Percentiles rank a stretch among this genome's conserved stretches.
Conservation (phyloP, 2,329 filamentous ascomycete genomes). For the Hansfordia pulvinata region DNA sequence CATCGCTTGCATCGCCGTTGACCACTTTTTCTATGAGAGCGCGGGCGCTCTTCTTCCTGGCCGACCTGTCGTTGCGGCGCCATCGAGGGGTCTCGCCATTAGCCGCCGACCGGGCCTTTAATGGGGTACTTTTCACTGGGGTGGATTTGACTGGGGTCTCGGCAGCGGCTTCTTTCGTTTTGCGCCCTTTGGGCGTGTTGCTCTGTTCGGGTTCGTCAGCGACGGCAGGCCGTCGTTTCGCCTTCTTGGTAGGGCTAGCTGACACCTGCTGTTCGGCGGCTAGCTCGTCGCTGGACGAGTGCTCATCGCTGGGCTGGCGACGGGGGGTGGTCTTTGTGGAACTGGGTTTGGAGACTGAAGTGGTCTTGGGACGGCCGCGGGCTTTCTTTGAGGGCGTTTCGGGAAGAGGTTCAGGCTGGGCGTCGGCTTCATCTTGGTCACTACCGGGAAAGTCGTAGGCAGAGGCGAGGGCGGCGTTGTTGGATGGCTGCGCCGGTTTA, state of each 20-base stretch:
- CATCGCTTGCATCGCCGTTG: slow-evolving; percentile 50
- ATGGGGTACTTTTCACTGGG: no score
- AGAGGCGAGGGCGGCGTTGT: no score
- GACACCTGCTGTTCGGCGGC: no score
- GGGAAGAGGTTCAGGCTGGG: background rate
- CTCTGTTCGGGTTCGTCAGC: no score
- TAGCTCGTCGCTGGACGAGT: no score
- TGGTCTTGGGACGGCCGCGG: no score
- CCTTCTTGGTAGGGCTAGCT: no score
- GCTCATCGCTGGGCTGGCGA: no score
- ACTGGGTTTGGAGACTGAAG: no score
- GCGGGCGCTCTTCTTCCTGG: slow-evolving; percentile 70
- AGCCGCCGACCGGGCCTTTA: slow-evolving; percentile 6
- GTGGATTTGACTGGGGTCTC: slow-evolving; percentile 24
- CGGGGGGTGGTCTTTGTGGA: no score
- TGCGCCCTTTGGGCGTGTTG: background rate
- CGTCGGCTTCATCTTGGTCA: background rate
- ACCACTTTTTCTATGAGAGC: slow-evolving; percentile 61
- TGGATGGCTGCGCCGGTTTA: no score
- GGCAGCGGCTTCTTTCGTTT: background rate
- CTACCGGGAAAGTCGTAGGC: background rate
- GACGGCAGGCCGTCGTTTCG: no score
- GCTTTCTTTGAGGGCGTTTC: background rate
- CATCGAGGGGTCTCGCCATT: slow-evolving; percentile 45
- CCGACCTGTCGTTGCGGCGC: slow-evolving; percentile 66